Conservation (phyloP, 257 asterid species). For the Fraxinus americana region DNA sequence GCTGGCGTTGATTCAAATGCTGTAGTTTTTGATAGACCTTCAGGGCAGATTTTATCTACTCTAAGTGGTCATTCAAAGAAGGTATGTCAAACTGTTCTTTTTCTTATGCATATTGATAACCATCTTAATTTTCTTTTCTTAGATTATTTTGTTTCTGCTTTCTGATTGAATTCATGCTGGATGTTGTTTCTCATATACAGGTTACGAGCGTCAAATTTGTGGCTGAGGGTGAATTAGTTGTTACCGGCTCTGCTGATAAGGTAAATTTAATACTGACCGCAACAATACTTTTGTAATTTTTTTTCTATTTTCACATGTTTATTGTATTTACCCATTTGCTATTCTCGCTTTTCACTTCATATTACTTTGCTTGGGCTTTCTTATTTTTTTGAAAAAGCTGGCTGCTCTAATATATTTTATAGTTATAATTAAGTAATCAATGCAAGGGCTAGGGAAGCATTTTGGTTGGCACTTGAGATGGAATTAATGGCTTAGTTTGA, state of each 20-base stretch:
- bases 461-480: neutral
- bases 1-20: slow-evolving; percentile 89
- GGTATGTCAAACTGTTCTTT: slow-evolving; percentile 43
- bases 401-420: slow-evolving; percentile 1
- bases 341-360: too few species aligned
- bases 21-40: slow-evolving; percentile 79
- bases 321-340: neutral
- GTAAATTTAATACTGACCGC: slow-evolving; percentile 31
- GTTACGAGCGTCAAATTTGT: slow-evolving; percentile 88
- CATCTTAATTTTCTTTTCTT: neutral
- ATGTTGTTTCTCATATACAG: slow-evolving; percentile 34
- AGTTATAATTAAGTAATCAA: neutral
- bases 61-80: slow-evolving; percentile 96
- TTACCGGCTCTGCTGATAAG: slow-evolving; percentile 95
- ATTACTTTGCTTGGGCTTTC: too few species aligned
- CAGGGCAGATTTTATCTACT: slow-evolving; percentile 91
- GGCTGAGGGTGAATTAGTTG: slow-evolving; percentile 70
- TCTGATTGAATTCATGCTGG: slow-evolving; percentile 17
- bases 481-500: slow-evolving; percentile 6
- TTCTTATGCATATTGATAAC: neutral
- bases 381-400: neutral
- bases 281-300: too few species aligned
- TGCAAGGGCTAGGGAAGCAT: neutral
- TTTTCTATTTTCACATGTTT: neutral
- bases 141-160: slow-evolving; percentile 1